Conservation (phyloP, 495 filamentous ascomycete genomes). For the Glutinoglossum americanum region DNA sequence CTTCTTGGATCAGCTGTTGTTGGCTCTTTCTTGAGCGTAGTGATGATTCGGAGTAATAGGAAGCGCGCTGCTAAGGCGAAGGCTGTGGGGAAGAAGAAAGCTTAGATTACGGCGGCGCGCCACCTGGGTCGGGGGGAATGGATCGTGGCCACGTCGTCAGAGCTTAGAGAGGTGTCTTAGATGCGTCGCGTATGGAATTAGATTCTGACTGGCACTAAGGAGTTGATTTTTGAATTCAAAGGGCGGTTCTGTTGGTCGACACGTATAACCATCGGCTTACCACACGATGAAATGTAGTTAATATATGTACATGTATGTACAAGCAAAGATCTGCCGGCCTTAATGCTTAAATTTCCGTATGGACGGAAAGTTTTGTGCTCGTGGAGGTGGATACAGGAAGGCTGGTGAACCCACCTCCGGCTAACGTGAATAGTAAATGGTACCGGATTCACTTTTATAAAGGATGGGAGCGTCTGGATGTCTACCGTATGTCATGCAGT, state of each 20-base stretch:
- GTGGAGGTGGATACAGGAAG: no score
- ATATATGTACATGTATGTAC: background rate
- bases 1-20: conserved; percentile 85
- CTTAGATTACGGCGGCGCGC: conserved; percentile 10
- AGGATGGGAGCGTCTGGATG: no score
- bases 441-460: no score
- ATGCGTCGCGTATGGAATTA: background rate
- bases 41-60: conserved; percentile 96
- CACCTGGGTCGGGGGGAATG: background rate
- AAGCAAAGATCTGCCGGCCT: background rate
- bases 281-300: background rate
- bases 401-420: no score
- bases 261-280: background rate
- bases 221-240: background rate
- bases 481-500: no score
- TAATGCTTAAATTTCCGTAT: no score
- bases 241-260: background rate
- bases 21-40: conserved; percentile 83
- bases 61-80: conserved; percentile 36
- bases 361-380: no score
- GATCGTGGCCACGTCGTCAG: background rate
- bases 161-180: background rate
- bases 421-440: no score
- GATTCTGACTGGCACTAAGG: background rate
- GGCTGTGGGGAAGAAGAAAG: conserved; percentile 56